phyloP scores from a whole-genome alignment of 768 basidiomycete species.

The Ramaria rubella region DNA sequence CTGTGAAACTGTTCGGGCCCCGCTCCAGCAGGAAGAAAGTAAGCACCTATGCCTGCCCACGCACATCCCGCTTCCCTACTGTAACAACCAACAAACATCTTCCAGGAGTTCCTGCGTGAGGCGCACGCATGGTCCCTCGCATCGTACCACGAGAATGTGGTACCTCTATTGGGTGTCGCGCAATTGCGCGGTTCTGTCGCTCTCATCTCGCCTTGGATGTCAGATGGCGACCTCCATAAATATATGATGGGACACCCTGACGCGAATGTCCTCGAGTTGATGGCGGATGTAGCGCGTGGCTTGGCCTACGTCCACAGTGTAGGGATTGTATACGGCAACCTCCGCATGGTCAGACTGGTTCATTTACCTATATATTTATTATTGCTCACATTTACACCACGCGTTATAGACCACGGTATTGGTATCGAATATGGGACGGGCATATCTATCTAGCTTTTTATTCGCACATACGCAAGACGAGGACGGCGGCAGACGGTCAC shows the following conservation, averaged over 20 bases:
- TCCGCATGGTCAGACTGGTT: background rate
- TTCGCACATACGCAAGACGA: background rate
- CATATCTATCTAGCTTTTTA: conserved; percentile 9
- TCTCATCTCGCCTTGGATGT: conserved; percentile 62
- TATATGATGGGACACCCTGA: conserved; percentile 39
- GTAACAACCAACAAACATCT: background rate
- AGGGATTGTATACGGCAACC: conserved; percentile 2
- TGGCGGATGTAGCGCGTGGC: conserved; percentile 18
- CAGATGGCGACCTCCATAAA: conserved; percentile 47
- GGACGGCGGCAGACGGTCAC: too few relatives aligned
- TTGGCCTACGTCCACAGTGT: background rate
- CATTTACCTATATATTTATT: background rate
- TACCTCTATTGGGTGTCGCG: conserved; percentile 48
- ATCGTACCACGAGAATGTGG: conserved; percentile 33
- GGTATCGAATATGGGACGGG: background rate
- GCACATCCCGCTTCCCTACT: background rate
- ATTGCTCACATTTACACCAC: too few relatives aligned
- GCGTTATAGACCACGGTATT: background rate
- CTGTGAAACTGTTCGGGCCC: conserved; percentile 1
- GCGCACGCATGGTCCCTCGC: background rate
- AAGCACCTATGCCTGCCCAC: background rate
- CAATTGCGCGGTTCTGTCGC: conserved; percentile 46
- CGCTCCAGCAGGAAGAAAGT: background rate
- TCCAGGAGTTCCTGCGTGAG: background rate
- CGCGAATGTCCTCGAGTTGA: conserved; percentile 42